phyloP scores from a whole-genome alignment of 306 rosid genomes.

The Vigna unguiculata region DNA sequence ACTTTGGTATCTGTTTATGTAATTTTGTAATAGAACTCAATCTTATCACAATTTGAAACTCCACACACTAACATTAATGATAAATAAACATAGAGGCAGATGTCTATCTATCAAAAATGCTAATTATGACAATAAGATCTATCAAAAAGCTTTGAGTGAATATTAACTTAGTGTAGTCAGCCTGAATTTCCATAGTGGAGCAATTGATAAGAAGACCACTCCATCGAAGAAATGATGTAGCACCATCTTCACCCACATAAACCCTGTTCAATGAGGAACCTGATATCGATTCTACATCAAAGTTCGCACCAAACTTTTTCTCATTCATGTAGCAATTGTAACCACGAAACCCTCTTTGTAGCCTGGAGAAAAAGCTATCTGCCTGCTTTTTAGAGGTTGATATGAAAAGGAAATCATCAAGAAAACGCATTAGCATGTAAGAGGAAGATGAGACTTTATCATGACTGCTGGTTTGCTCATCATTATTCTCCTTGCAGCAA shows the following conservation, averaged over 20 bases:
- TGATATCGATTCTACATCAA: slow-evolving; percentile 56
- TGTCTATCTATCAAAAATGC: background rate
- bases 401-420: slow-evolving; percentile 82
- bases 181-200: slow-evolving; percentile 79
- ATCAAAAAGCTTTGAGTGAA: slow-evolving; percentile 27
- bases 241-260: slow-evolving; percentile 59
- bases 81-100: slow-evolving; percentile 2
- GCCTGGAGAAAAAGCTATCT: slow-evolving; percentile 64
- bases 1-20: background rate
- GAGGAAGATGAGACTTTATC: slow-evolving; percentile 40
- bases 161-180: slow-evolving; percentile 82
- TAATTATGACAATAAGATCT: slow-evolving; percentile 38
- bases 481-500: slow-evolving; percentile 39
- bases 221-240: slow-evolving; percentile 73
- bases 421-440: slow-evolving; percentile 65
- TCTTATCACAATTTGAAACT: slow-evolving; percentile 14
- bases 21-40: background rate
- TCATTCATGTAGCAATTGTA: slow-evolving; percentile 93
- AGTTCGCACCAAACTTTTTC: slow-evolving; percentile 73
- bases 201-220: slow-evolving; percentile 93
- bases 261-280: slow-evolving; percentile 55
- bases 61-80: background rate
- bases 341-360: slow-evolving; percentile 77
- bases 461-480: slow-evolving; percentile 38
- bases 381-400: slow-evolving; percentile 86